Evolutionary conservation across 345 rosid genomes (phyloP).

Genomic region (Xanthoceras sorbifolium): DNA sequence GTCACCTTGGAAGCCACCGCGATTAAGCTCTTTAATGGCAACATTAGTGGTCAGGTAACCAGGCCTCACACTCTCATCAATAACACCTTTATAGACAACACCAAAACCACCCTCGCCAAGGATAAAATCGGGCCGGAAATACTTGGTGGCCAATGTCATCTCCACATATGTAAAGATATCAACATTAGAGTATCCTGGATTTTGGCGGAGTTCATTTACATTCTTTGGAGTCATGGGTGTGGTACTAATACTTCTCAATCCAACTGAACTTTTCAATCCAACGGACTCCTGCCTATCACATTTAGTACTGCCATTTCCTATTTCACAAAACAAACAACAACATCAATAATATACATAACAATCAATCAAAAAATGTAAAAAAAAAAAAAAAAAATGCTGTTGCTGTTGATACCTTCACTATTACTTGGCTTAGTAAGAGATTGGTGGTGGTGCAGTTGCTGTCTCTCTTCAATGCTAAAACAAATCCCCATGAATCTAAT

Average conservation of each 20-base stretch:
- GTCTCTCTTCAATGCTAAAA: constrained; percentile 36
- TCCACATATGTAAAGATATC: constrained; percentile 83
- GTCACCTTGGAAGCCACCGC: constrained; percentile 93
- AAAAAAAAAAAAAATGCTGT: neutral
- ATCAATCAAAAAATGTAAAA: neutral
- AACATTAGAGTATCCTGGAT: constrained; percentile 66
- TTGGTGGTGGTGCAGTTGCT: neutral
- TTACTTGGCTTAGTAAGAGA: no score
- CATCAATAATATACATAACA: neutral
- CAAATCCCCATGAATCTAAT: constrained; percentile 51
- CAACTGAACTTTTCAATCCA: constrained; percentile 23
- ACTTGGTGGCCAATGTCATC: constrained; percentile 83
- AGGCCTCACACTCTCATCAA: constrained; percentile 64
- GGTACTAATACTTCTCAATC: constrained; percentile 21
- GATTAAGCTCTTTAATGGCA: constrained; percentile 93
- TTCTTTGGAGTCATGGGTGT: constrained; percentile 45
- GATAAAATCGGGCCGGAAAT: constrained; percentile 78
- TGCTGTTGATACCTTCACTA: neutral
- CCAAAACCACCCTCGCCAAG: constrained; percentile 99
- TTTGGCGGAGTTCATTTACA: constrained; percentile 74
- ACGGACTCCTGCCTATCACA: constrained; percentile 17
- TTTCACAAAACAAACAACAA: neutral
- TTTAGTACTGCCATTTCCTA: constrained; percentile 26
- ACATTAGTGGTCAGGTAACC: constrained; percentile 64
- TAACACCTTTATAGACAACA: constrained; percentile 80